A percentile compares a stretch with the other conserved stretches of the same genome.
Evolutionary conservation across 768 basidiomycete genomes (phyloP).

Genomic region (Suillus alpinus): DNA sequence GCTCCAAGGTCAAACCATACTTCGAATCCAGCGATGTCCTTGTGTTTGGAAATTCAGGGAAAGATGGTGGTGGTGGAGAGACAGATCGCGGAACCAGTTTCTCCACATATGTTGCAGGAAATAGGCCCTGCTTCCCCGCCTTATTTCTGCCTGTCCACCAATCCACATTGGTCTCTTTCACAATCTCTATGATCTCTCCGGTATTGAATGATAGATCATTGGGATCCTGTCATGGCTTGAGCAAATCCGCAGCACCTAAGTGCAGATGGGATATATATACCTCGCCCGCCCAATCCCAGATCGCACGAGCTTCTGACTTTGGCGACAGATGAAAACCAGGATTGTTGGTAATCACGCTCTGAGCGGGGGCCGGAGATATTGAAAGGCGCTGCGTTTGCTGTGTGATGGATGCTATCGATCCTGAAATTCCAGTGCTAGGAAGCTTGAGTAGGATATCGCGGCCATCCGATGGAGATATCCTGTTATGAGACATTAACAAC

Average conservation of each 20-base stretch:
- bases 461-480: constrained; percentile 40
- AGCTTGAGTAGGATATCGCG: constrained; percentile 39
- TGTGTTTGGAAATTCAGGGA: constrained; percentile 21
- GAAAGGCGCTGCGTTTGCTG: constrained; percentile 19
- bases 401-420: constrained; percentile 20
- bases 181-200: constrained; percentile 78
- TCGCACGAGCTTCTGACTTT: constrained; percentile 25
- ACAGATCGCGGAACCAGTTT: constrained; percentile 28
- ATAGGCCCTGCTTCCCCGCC: constrained; percentile 65
- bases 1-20: constrained; percentile 9
- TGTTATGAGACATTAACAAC: constrained; percentile 41
- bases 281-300: constrained; percentile 31
- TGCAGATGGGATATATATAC: constrained; percentile 12
- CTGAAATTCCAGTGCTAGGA: constrained; percentile 18
- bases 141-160: constrained; percentile 81
- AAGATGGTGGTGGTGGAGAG: constrained; percentile 18
- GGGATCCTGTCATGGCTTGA: constrained; percentile 49
- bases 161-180: constrained; percentile 81
- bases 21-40: constrained; percentile 7
- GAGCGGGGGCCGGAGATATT: constrained; percentile 20
- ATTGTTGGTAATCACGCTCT: not conserved
- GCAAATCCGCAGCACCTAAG: constrained; percentile 3
- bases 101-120: constrained; percentile 78
- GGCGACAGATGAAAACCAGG: constrained; percentile 1
- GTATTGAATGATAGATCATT: constrained; percentile 72